Conservation (phyloP, 176 grass and related monocot genomes). For the Phragmites australis region DNA sequence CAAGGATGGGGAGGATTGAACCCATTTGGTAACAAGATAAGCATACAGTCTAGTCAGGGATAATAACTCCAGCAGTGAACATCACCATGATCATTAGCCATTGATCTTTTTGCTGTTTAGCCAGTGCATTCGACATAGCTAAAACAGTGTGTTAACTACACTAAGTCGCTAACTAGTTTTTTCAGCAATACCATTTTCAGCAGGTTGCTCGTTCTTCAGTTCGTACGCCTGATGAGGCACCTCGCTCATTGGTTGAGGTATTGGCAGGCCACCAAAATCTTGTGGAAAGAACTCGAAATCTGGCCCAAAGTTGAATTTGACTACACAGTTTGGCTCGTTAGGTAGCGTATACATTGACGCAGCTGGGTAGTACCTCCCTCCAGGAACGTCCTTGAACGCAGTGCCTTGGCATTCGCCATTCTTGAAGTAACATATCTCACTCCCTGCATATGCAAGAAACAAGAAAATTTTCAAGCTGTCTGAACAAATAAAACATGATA, state of each 20-base stretch:
- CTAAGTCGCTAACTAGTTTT: conserved; percentile 59
- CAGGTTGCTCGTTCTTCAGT: conserved; percentile 57
- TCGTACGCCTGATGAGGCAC: conserved; percentile 63
- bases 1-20: neutral
- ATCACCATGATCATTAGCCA: neutral
- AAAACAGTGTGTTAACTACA: conserved; percentile 32
- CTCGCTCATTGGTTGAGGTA: conserved; percentile 68
- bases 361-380: conserved; percentile 80
- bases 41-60: neutral
- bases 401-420: conserved; percentile 76
- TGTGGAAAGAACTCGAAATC: conserved; percentile 68
- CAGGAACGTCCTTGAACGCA: conserved; percentile 77
- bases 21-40: neutral
- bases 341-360: conserved; percentile 85
- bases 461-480: neutral
- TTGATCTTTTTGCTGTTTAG: neutral
- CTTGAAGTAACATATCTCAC: conserved; percentile 90
- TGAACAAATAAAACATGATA: neutral
- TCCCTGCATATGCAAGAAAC: conserved; percentile 53
- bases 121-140: neutral
- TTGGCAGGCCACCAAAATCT: conserved; percentile 61
- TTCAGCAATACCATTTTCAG: conserved; percentile 67
- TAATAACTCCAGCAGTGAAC: neutral
- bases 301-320: conserved; percentile 87
- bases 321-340: conserved; percentile 73